Evolutionary conservation across 192 early-diverging fungal species (phyloP), one percentile per base, ranked within the genome.

Genomic region (Coemansia sp.): DNA sequence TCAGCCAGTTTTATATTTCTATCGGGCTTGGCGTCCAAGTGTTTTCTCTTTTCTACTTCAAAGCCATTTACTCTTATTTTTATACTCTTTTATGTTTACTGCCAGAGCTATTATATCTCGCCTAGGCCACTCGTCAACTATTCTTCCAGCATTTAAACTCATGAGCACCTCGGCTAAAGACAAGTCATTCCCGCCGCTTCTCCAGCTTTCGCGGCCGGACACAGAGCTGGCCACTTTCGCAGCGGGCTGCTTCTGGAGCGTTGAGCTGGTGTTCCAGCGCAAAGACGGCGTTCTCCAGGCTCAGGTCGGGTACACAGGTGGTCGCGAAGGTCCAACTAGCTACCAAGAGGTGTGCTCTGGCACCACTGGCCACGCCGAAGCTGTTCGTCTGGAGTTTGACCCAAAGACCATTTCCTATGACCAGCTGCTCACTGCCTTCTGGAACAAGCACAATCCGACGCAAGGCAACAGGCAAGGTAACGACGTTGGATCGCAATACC

Each of bases 221-320:
- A 71, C 70, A 2, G 64, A 75, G 66, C 60, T 78, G 42, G 93
- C 92, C 1, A 96, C 94, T 7, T 93, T 95, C 85, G 95, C 90
- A 42, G 93, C 92, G 7, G 95, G 95, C 48, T 97, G 95, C 81
- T 97, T 97, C 78, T 97, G 95, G 95, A 87, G 82, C 68, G 71
- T 84, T 28, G 75, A 84, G 61, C 69, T 84, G 7, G 74, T 72
- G 3, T 83, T 66, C 67, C 76, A 80, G 65, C 77, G 74, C 51
- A 74, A 79, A 38, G 34, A 72, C 3, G 82, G 83, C 20, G 68
- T 85, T 17, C 22, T 84, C n/a, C 74, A 78, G 33, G 73, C 84
- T 1, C 82, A 84, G 57, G 89, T 91, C n/a, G 89, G 89, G n/a
- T 91, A 89, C 66, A 83, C 86, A 6, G 87, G 87, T 17, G 89